Evolutionary conservation across 495 filamentous ascomycete species (phyloP).

Genomic region (Podospora pseudoanserina): DNA sequence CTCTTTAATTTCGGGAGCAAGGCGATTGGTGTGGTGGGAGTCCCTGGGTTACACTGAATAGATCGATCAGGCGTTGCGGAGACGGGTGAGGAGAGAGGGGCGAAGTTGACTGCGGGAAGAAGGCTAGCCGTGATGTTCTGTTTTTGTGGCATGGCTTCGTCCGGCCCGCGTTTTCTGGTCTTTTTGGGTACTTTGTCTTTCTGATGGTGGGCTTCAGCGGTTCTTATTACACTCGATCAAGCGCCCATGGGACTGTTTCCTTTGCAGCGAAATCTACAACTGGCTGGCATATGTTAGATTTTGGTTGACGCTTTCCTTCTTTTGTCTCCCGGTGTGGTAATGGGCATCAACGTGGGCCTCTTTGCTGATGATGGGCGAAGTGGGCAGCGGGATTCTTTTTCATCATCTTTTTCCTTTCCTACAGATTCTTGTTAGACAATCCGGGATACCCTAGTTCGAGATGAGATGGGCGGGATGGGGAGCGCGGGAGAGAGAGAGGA

Average conservation of each 20-base stretch:
- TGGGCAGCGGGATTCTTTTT: neutral
- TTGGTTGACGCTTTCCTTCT: neutral
- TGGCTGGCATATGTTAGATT: neutral
- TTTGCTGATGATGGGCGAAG: neutral
- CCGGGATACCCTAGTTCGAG: conserved; percentile 16
- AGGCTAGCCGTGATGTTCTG: neutral
- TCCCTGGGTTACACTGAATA: neutral
- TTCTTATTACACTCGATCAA: neutral
- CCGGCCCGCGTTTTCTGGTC: neutral
- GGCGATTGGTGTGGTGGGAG: neutral
- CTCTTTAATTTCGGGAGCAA: neutral
- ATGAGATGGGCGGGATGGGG: neutral
- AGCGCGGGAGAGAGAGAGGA: too few relatives aligned
- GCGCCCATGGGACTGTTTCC: neutral
- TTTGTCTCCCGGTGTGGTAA: neutral
- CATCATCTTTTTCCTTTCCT: neutral
- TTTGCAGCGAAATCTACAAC: neutral
- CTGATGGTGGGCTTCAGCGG: neutral
- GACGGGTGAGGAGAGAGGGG: neutral
- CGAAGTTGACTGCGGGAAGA: neutral
- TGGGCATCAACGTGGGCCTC: neutral
- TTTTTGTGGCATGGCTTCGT: neutral
- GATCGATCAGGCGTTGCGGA: neutral
- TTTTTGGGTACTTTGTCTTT: neutral
- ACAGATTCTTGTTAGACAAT: conserved; percentile 8